Conservation (phyloP, 345 rosid genomes). For the Cardamine resedifolia region DNA sequence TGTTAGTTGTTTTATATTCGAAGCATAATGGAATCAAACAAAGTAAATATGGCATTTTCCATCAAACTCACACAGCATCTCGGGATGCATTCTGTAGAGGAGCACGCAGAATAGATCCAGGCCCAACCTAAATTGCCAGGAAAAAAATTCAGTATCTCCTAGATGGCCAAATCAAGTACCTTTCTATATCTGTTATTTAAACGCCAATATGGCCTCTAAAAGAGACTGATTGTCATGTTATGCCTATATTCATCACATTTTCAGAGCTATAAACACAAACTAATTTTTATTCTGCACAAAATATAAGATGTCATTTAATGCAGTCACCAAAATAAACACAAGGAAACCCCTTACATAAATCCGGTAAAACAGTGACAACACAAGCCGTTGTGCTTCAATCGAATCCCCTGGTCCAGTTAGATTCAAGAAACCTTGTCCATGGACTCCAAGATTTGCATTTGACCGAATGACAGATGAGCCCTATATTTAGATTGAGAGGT, state of each 20-base stretch:
- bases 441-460: constrained; percentile 94
- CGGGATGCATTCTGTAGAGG: constrained; percentile 77
- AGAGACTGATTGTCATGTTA: constrained; percentile 9
- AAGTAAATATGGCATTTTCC: constrained; percentile 20
- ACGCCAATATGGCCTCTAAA: constrained; percentile 7
- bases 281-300: constrained; percentile 11
- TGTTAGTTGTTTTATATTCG: neutral
- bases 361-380: constrained; percentile 87
- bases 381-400: constrained; percentile 94
- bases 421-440: constrained; percentile 95
- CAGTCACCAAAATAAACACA: constrained; percentile 17
- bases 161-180: constrained; percentile 14
- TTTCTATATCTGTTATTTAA: constrained; percentile 5
- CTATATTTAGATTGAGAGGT: constrained; percentile 42
- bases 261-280: constrained; percentile 17
- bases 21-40: constrained; percentile 12
- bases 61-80: constrained; percentile 75
- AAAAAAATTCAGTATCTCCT: constrained; percentile 15
- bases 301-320: constrained; percentile 12
- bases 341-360: constrained; percentile 66
- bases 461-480: constrained; percentile 91
- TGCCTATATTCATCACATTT: constrained; percentile 14
- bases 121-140: constrained; percentile 69
- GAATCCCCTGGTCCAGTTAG: constrained; percentile 86
- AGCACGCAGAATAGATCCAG: constrained; percentile 88